phyloP scores from a whole-genome alignment of 805 yeast genomes.

The Ogataea ramenticola region DNA sequence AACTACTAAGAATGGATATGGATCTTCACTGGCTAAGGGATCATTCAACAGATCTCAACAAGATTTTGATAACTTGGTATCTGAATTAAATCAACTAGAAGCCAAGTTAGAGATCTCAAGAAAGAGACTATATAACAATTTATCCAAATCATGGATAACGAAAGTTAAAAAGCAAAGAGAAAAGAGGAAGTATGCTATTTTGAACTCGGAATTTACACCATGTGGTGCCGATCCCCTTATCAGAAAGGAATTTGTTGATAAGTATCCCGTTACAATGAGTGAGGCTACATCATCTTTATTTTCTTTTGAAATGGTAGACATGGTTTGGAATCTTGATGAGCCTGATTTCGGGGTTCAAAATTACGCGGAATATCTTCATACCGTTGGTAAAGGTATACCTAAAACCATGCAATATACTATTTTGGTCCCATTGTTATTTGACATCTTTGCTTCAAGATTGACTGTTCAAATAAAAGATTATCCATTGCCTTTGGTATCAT shows the following conservation, averaged over 20 bases:
- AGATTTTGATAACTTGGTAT: conserved; percentile 15
- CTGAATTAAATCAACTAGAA: conserved; percentile 15
- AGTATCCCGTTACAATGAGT: conserved; percentile 20
- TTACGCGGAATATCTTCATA: conserved; percentile 34
- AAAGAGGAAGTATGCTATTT: conserved; percentile 3
- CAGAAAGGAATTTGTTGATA: conserved; percentile 15
- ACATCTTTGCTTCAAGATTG: conserved; percentile 35
- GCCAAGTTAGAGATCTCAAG: conserved; percentile 15
- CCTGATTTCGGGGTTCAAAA: conserved; percentile 47
- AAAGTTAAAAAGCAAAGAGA: conserved; percentile 10
- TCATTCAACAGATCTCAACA: conserved; percentile 11
- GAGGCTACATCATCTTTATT: conserved; percentile 44
- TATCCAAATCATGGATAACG: conserved; percentile 26
- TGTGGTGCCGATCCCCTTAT: conserved; percentile 22
- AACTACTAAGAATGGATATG: too few species aligned
- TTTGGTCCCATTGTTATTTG: conserved; percentile 41
- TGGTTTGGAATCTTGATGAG: conserved; percentile 39
- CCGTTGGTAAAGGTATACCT: conserved; percentile 47
- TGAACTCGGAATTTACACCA: neutral
- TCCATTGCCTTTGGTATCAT: conserved; percentile 49
- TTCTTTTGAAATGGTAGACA: conserved; percentile 39
- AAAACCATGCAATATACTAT: conserved; percentile 44
- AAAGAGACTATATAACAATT: conserved; percentile 18
- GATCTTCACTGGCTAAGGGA: conserved; percentile 10
- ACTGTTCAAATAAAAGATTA: conserved; percentile 45